These are phyloP conservation scores for Blepharisma stoltei DNA, from an alignment of 73 alveolate species.

Conservation along the genomic window DNA sequence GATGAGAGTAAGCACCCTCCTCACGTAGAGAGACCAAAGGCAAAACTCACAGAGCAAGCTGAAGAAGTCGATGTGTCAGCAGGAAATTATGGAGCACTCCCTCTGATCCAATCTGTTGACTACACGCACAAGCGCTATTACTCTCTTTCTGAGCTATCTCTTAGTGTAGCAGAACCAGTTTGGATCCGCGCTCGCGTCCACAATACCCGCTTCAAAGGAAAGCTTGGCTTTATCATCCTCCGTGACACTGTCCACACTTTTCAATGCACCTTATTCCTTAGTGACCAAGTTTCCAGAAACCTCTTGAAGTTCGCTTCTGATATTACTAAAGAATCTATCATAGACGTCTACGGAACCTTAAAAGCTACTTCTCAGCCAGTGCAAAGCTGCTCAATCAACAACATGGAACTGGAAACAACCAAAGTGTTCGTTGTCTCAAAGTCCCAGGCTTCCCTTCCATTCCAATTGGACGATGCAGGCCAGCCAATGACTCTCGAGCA, in stretches of 20 bases:
- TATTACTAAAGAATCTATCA: conserved; percentile 83
- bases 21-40: too few species aligned
- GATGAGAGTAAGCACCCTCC: too few species aligned
- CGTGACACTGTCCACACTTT: conserved; percentile 88
- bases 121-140: too few species aligned
- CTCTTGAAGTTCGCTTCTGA: conserved; percentile 80
- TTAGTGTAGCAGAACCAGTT: conserved; percentile 53
- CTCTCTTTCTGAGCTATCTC: too few species aligned
- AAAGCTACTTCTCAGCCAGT: conserved; percentile 72
- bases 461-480: conserved; percentile 96
- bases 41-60: too few species aligned
- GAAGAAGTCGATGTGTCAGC: too few species aligned
- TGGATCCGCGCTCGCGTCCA: conserved; percentile 89
- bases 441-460: conserved; percentile 88
- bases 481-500: conserved; percentile 84
- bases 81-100: too few species aligned
- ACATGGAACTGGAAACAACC: conserved; percentile 77
- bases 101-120: too few species aligned
- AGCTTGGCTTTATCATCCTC: conserved; percentile 84
- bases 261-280: conserved; percentile 80
- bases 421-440: conserved; percentile 69
- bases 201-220: conserved; percentile 87
- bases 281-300: conserved; percentile 69
- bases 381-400: conserved; percentile 73
- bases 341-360: conserved; percentile 77